Evolutionary conservation across 441 rosid species (phyloP).

Genomic region (Raphanus hybrid): DNA sequence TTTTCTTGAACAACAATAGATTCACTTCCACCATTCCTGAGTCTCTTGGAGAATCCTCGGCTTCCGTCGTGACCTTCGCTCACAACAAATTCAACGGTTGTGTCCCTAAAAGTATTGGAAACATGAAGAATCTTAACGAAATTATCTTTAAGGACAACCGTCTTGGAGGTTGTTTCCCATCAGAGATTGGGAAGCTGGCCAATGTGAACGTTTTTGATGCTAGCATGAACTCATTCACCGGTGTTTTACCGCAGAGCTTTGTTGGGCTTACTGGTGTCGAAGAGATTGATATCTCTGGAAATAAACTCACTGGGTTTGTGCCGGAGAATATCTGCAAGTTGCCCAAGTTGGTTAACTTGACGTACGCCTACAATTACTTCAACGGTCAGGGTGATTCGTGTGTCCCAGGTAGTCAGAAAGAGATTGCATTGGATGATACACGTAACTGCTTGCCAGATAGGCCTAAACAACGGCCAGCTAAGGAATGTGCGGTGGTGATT

Average conservation of each 20-base stretch:
- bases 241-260: conserved; percentile 9
- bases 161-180: conserved; percentile 4
- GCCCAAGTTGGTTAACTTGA: conserved; percentile 9
- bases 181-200: conserved; percentile 1
- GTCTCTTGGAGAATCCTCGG: conserved; percentile 6
- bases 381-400: conserved; percentile 1
- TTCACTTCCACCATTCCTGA: conserved; percentile 5
- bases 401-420: conserved; percentile 8
- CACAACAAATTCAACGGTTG: conserved; percentile 1
- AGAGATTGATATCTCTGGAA: conserved; percentile 1
- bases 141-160: conserved; percentile 2
- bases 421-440: conserved; percentile 6
- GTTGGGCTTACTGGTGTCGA: conserved; percentile 3
- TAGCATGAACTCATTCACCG: conserved; percentile 1
- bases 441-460: conserved; percentile 1
- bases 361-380: conserved; percentile 4
- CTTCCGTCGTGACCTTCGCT: neutral
- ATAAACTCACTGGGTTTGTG: conserved; percentile 6
- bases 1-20: conserved; percentile 7
- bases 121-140: conserved; percentile 6
- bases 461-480: neutral
- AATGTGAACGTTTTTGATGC: conserved; percentile 4
- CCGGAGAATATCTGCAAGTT: neutral
- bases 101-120: conserved; percentile 5
- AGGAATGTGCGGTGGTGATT: neutral